Evolutionary conservation across 177 flowering plant genomes (phyloP).

Genomic region (Vitis hybrid): DNA sequence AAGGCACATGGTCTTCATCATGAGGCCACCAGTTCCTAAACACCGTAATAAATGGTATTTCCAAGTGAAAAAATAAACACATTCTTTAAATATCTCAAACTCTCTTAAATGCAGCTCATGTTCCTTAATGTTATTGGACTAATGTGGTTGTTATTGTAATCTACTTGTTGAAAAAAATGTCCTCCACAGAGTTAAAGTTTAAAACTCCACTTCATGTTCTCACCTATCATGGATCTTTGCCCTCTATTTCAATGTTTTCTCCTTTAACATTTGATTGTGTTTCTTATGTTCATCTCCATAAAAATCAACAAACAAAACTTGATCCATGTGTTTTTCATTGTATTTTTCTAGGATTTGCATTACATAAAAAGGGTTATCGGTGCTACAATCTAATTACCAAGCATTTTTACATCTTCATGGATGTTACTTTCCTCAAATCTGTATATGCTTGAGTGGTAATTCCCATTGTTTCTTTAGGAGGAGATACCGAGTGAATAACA

Average conservation of each 20-base stretch:
- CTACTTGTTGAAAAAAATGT: background rate
- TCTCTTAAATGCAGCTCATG: background rate
- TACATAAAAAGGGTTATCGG: background rate
- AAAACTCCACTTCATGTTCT: slow-evolving; percentile 1
- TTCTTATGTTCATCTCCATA: no score
- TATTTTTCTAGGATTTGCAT: background rate
- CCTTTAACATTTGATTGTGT: no score
- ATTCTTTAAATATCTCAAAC: background rate
- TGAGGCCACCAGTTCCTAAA: background rate
- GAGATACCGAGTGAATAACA: no score
- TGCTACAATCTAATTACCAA: background rate
- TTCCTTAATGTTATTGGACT: background rate
- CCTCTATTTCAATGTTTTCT: background rate
- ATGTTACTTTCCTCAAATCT: no score
- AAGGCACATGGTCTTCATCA: slow-evolving; percentile 1
- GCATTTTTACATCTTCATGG: no score
- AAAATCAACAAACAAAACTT: background rate
- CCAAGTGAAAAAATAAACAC: background rate
- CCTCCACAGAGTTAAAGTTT: background rate
- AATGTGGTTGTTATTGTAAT: background rate
- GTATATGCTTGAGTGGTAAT: no score
- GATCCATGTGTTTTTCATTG: slow-evolving; percentile 10
- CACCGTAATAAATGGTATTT: background rate
- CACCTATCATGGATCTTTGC: background rate
- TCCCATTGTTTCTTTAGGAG: no score